phyloP scores from a whole-genome alignment of 768 basidiomycete species.

The Collybia sordida region DNA sequence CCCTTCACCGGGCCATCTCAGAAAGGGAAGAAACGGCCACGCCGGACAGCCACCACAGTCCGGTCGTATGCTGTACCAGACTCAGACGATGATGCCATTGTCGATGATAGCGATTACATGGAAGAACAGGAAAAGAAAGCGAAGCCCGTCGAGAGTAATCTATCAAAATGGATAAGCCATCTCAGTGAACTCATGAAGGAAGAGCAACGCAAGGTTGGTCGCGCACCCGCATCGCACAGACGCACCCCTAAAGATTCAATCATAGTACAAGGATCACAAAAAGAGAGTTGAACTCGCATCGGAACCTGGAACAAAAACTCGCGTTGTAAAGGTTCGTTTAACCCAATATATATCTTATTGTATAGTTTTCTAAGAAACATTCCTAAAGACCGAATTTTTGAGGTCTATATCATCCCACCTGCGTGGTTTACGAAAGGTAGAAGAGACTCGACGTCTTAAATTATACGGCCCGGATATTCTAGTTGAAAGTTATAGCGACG shows the following conservation, averaged over 20 bases:
- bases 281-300: conserved; percentile 47
- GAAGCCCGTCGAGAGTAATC: conserved; percentile 36
- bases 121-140: conserved; percentile 34
- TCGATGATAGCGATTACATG: conserved; percentile 31
- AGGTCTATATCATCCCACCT: conserved; percentile 59
- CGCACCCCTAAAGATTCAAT: conserved; percentile 2
- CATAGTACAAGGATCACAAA: conserved; percentile 65
- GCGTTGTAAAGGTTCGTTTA: conserved; percentile 54
- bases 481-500: conserved; percentile 43
- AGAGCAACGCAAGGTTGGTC: conserved; percentile 67
- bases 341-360: background rate
- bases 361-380: background rate
- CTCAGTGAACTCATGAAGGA: conserved; percentile 56
- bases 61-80: conserved; percentile 67
- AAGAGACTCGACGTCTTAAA: conserved; percentile 45
- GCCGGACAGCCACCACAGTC: conserved; percentile 53
- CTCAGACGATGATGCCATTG: conserved; percentile 67
- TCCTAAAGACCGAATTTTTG: conserved; percentile 63
- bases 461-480: conserved; percentile 25
- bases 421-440: conserved; percentile 59
- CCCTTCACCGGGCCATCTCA: conserved; percentile 20
- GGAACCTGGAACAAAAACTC: conserved; percentile 44
- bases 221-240: background rate
- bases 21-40: conserved; percentile 52
- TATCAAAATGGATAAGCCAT: conserved; percentile 71